Base-by-base conservation (phyloP, 306 rosid genomes). In the Morella rubra region DNA sequence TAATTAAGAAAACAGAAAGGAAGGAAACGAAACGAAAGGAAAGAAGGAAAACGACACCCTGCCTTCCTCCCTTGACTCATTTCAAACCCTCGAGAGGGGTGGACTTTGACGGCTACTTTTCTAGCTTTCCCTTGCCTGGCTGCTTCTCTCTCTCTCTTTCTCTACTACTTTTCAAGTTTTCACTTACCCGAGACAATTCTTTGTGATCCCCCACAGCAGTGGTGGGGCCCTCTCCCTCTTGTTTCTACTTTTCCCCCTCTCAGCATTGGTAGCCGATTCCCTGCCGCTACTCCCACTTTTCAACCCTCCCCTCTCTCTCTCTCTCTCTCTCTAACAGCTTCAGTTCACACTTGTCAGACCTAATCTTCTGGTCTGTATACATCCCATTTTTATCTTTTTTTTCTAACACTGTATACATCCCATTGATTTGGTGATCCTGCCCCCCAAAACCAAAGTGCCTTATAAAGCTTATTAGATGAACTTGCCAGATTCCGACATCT, bases 51-150 rank as follows among this genome's bases (percentile, higher is more conserved):
- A 64, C n/a, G 83, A 80, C 86, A 42, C 24, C 67, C 73, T 77
- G 89, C 91, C 92, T 85, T 87, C 92, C 87, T 56, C 44, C 69
- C 80, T 92, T 86, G 92, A 87, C 96, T 59, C 77, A 59, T 76
- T 84, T 89, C 86, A 87, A 86, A 76, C 47, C 51, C 53, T 74
- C 81, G 62, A 77, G 80, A 69, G 62, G 37, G 81, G 82, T 82
- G 20, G 87, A 81, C 95, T 92, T 89, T 90, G 97, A 92, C 96
- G 76, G 3, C 83, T 85, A 92, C 97, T 92, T 92, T 92, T 92
- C 96, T 79, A 67, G 74, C 55, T 40, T 32, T 66, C 41, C 5
- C 44, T 4, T 75, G 40, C 47, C 62, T 75, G 84, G 85, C 83
- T 79, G 72, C 68, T 61, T 71, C 66, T 44, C 69, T 18, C 44